Percentiles rank a stretch among this genome's conserved stretches.
phyloP scores from a whole-genome alignment of 257 asterid genomes.

The Cordia subcordata region DNA sequence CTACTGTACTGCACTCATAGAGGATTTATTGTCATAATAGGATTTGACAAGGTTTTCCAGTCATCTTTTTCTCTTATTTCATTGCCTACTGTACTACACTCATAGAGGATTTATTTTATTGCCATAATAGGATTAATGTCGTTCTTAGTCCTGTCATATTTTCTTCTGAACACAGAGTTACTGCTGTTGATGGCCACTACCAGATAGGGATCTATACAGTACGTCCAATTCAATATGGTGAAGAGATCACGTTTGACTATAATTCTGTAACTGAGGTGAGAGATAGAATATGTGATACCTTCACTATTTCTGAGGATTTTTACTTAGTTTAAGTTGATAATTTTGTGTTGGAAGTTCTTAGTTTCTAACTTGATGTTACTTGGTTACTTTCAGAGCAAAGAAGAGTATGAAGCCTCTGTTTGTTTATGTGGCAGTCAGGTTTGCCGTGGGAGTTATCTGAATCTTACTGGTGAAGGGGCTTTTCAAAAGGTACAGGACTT shows the following conservation, averaged over 20 bases:
- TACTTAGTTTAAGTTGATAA: constrained; percentile 9
- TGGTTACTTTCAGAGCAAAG: constrained; percentile 68
- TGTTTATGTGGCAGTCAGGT: constrained; percentile 98
- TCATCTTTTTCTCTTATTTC: no score
- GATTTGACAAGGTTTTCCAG: no score
- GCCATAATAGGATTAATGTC: neutral
- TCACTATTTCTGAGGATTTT: constrained; percentile 6
- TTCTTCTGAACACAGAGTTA: constrained; percentile 58
- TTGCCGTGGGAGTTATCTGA: constrained; percentile 96
- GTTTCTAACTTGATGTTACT: constrained; percentile 5
- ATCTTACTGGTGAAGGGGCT: constrained; percentile 97
- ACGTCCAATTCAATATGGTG: constrained; percentile 91
- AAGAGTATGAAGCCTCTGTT: constrained; percentile 98
- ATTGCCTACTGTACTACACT: no score
- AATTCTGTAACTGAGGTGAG: constrained; percentile 98
- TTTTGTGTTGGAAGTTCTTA: constrained; percentile 8
- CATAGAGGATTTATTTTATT: neutral
- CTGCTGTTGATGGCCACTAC: constrained; percentile 98
- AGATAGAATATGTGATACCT: constrained; percentile 15
- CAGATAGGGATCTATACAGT: constrained; percentile 94
- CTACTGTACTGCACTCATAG: neutral
- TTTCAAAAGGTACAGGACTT: constrained; percentile 66
- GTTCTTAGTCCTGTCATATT: constrained; percentile 8
- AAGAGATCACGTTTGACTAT: constrained; percentile 95
- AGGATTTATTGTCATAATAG: neutral